These are phyloP conservation scores for Hagleromyces aurorensis DNA, from an alignment of 805 yeast species.

Conservation along the genomic window DNA sequence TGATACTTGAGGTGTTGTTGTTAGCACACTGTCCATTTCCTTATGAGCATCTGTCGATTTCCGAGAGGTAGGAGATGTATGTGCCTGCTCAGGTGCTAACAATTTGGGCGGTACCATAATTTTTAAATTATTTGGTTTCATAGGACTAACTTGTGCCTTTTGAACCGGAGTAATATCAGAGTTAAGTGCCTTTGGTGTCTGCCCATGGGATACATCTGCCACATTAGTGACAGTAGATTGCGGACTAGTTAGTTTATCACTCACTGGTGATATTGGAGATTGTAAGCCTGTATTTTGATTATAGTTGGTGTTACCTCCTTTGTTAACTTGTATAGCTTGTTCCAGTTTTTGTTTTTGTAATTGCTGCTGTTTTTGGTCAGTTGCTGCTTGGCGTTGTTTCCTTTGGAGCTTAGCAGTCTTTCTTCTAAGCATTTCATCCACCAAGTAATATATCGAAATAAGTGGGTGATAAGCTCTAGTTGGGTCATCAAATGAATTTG, in stretches of 20 bases:
- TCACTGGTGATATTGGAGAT: too few relatives aligned
- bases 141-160: too few relatives aligned
- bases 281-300: slow-evolving; percentile 3
- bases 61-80: slow-evolving; percentile 38
- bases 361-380: slow-evolving; percentile 17
- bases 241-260: too few relatives aligned
- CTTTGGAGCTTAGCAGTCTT: slow-evolving; percentile 45
- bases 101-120: slow-evolving; percentile 33
- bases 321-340: slow-evolving; percentile 5
- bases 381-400: slow-evolving; percentile 12
- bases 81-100: slow-evolving; percentile 42
- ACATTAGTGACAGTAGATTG: too few relatives aligned
- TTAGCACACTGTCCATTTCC: slow-evolving; percentile 21
- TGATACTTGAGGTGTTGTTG: slow-evolving; percentile 29
- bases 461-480: slow-evolving; percentile 84
- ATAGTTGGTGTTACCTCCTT: slow-evolving; percentile 2
- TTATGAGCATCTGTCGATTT: slow-evolving; percentile 22
- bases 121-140: too few relatives aligned
- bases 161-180: too few relatives aligned
- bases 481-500: slow-evolving; percentile 51
- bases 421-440: slow-evolving; percentile 73
- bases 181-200: too few relatives aligned
- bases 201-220: too few relatives aligned
- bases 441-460: slow-evolving; percentile 77
- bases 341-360: slow-evolving; percentile 9